phyloP scores from a whole-genome alignment of 495 filamentous ascomycete genomes.

The Chaetomidium leptoderma region DNA sequence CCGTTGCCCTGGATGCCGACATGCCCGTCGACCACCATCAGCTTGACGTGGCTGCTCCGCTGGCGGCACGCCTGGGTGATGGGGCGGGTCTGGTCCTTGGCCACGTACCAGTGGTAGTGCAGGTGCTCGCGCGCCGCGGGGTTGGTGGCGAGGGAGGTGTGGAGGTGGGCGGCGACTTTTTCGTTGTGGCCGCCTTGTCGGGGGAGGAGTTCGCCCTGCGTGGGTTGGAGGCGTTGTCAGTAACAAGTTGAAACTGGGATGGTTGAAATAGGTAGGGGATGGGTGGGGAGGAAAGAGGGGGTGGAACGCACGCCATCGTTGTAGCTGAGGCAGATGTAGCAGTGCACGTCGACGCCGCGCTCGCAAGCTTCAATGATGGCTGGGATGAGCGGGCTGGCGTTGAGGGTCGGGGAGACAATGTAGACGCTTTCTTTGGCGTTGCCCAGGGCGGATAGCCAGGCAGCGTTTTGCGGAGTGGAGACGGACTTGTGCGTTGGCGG shows the following conservation, averaged over 20 bases:
- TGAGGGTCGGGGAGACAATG: conserved; percentile 72
- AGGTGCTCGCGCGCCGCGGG: conserved; percentile 45
- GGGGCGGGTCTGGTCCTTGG: conserved; percentile 63
- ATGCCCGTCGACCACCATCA: conserved; percentile 66
- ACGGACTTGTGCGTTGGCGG: conserved; percentile 54
- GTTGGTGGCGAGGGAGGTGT: conserved; percentile 46
- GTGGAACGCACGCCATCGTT: conserved; percentile 59
- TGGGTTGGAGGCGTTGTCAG: neutral
- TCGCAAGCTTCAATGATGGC: conserved; percentile 59
- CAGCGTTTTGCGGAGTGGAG: conserved; percentile 65
- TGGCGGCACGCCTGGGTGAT: conserved; percentile 58
- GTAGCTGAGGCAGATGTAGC: conserved; percentile 71
- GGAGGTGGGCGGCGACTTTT: conserved; percentile 56
- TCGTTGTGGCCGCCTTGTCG: conserved; percentile 75
- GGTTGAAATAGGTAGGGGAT: neutral
- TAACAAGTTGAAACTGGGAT: neutral
- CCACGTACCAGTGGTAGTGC: conserved; percentile 63
- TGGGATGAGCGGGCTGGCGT: conserved; percentile 62
- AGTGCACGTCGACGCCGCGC: conserved; percentile 60
- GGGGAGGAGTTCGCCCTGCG: conserved; percentile 64
- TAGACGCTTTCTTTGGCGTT: conserved; percentile 60
- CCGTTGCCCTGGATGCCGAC: conserved; percentile 70
- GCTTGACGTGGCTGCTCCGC: conserved; percentile 68
- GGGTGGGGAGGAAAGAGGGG: neutral
- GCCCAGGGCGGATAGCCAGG: conserved; percentile 63